Conservation (phyloP, 2,329 filamentous ascomycete species). For the Colletotrichum chrysophilum region DNA sequence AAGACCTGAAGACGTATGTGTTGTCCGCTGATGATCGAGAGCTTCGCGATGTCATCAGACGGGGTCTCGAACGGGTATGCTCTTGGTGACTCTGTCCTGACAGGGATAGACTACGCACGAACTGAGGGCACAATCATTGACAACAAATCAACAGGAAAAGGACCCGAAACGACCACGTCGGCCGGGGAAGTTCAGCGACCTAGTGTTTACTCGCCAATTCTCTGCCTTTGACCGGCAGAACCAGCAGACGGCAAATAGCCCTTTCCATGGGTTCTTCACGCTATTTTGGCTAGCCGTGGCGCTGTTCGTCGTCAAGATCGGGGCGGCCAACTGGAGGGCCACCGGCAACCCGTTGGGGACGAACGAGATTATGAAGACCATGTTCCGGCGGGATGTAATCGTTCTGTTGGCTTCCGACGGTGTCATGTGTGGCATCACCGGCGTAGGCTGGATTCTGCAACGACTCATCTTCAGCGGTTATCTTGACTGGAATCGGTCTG, state of each 20-base stretch:
- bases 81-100: neutral
- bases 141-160: neutral
- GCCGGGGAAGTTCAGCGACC: constrained; percentile 43
- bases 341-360: constrained; percentile 72
- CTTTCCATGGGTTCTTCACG: constrained; percentile 81
- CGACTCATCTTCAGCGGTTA: constrained; percentile 61
- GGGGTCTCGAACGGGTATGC: constrained; percentile 17
- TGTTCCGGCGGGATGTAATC: constrained; percentile 62
- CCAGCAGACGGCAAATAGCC: constrained; percentile 65
- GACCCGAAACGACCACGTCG: constrained; percentile 7
- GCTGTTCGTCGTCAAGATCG: constrained; percentile 70
- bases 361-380: constrained; percentile 74
- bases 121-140: neutral
- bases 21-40: constrained; percentile 34
- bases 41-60: constrained; percentile 10
- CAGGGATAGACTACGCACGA: neutral
- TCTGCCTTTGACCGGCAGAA: constrained; percentile 79
- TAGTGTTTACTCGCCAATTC: constrained; percentile 76
- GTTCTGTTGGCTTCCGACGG: constrained; percentile 69
- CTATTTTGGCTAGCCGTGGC: constrained; percentile 78
- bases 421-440: constrained; percentile 70
- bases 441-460: constrained; percentile 71
- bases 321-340: constrained; percentile 70
- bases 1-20: constrained; percentile 23
- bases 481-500: constrained; percentile 69